Evolutionary conservation across 2,329 filamentous ascomycete genomes (phyloP).

Genomic region (Penicillium griseofulvum): DNA sequence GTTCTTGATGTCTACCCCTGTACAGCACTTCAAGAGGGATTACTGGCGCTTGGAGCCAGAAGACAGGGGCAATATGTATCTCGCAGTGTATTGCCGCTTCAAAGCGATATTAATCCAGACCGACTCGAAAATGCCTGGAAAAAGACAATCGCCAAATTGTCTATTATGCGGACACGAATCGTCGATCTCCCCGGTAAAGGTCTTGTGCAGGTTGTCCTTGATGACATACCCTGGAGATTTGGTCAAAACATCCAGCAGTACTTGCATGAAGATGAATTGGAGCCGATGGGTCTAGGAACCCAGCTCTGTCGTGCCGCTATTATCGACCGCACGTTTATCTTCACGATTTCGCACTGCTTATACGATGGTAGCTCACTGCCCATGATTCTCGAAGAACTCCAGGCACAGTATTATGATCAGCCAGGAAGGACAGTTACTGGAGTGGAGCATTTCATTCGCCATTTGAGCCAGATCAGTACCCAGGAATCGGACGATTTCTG

Average conservation of each 20-base stretch:
- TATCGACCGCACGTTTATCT: neutral
- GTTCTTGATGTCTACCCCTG: slow-evolving; percentile 1
- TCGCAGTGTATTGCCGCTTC: neutral
- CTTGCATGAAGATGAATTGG: neutral
- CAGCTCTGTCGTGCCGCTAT: neutral
- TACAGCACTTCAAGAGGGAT: slow-evolving; percentile 1
- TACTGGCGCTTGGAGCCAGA: neutral
- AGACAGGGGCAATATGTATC: neutral
- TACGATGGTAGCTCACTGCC: neutral
- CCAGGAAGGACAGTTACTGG: neutral
- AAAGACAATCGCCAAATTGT: neutral
- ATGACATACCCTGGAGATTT: neutral
- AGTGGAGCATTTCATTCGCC: neutral
- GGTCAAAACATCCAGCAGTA: neutral
- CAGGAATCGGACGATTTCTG: neutral
- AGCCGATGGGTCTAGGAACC: neutral
- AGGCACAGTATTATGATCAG: neutral
- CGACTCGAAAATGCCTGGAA: neutral
- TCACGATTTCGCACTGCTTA: neutral
- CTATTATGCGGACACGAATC: slow-evolving; percentile 2
- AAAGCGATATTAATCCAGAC: neutral
- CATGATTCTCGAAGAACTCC: neutral
- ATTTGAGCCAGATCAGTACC: neutral
- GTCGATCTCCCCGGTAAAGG: neutral
- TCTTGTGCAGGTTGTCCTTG: neutral